Evolutionary conservation across 345 rosid species (phyloP), one percentile per base, ranked within the genome.

Genomic region (Nephelium lappaceum): DNA sequence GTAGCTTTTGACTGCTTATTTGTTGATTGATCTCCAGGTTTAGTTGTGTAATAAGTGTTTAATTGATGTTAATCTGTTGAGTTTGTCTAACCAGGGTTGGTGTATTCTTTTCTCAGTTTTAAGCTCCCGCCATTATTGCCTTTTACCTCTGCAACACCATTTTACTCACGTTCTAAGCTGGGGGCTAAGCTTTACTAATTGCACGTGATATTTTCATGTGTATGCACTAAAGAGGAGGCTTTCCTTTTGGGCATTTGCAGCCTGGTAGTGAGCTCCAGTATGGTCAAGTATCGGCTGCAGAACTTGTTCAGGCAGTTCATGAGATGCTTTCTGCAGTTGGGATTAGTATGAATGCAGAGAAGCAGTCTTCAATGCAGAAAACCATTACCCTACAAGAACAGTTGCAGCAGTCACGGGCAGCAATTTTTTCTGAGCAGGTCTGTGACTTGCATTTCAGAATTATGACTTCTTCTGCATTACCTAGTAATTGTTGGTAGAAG

Each of bases 281-380:
- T 65, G 98, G 95, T 60, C 87, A 88, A 67, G 98, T 95, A 69
- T 91, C 98, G n/a, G 92, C 98, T 68, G 87, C 76, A 70, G 98
- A 95, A 84, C 79, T 93, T 79, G 97, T 95, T 67, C 90, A 91
- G 77, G 98, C 98, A 49, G 98, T 95, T 57, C 86, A 92, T 57
- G 98, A 93, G 90, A 90, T 95, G 91, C 98, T 93, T 76, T 95
- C 97, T 80, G 91, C 97, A 36, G 98, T 95, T 58, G 98, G 98
- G 65, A 87, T 95, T 55, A 81, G 87, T 80, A 85, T 95, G 91
- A 95, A 92, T 73, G 84, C 84, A 63, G 98, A 92, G 89, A 92
- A 90, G 83, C 97, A 85, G 77, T 91, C 92, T 78, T 87, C 91
- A 81, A 83, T 95, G 83, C 92, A 88, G 77, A 89, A 87, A 81